phyloP scores from a whole-genome alignment of 2,329 filamentous ascomycete genomes.

The Shiraia sp. region DNA sequence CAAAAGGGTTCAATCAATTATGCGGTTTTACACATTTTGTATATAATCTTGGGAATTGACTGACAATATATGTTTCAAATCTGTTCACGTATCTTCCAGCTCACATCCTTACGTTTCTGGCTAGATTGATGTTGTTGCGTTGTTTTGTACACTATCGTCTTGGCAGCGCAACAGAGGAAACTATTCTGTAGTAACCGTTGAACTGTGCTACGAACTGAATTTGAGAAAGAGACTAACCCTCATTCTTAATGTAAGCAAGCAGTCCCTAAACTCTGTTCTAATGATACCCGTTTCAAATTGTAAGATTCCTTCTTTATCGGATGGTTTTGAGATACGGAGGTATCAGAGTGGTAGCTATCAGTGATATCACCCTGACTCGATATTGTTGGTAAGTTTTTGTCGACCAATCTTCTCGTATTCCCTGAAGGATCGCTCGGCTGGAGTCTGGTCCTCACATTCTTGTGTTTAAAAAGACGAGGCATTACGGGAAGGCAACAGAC shows the following conservation, averaged over 20 bases:
- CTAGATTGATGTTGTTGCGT: neutral
- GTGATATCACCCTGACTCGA: conserved; percentile 1
- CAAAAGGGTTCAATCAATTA: neutral
- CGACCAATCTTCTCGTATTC: neutral
- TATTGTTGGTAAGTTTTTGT: neutral
- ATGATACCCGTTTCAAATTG: neutral
- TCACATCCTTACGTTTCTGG: neutral
- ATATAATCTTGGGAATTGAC: neutral
- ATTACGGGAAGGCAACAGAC: conserved; percentile 1
- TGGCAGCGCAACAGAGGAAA: neutral
- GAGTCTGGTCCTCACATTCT: conserved; percentile 2
- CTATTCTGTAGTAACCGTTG: neutral
- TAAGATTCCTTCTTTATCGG: neutral
- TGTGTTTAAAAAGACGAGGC: conserved; percentile 1
- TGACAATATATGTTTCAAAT: neutral
- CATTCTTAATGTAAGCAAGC: neutral
- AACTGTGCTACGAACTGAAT: neutral
- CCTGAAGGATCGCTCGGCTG: neutral
- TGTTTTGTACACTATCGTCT: neutral
- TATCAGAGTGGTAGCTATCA: neutral
- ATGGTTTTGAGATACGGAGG: neutral
- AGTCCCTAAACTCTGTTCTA: neutral
- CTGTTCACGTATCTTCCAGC: neutral
- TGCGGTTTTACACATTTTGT: neutral
- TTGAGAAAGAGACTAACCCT: neutral